These are phyloP conservation scores for Colletotrichum graminicola DNA, from an alignment of 2,329 filamentous ascomycete genomes.

Conservation along the genomic window DNA sequence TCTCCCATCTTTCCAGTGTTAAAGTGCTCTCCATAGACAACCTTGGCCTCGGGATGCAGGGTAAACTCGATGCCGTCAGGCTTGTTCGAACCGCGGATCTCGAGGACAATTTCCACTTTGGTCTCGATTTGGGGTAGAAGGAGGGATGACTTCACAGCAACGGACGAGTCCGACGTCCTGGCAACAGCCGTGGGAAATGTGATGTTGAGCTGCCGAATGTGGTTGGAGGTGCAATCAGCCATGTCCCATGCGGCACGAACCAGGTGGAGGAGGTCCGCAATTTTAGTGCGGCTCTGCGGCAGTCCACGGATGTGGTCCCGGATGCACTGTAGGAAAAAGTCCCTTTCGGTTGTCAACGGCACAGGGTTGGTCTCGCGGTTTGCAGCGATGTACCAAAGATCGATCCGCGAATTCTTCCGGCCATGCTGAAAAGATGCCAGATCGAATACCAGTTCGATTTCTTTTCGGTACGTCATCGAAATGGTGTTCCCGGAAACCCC, in stretches of 20 bases:
- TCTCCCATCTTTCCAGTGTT: slow-evolving; percentile 81
- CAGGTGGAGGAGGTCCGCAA: slow-evolving; percentile 68
- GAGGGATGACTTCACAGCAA: slow-evolving; percentile 72
- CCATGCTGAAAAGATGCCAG: slow-evolving; percentile 68
- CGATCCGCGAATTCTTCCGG: slow-evolving; percentile 68
- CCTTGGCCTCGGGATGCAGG: slow-evolving; percentile 66
- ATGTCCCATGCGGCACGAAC: slow-evolving; percentile 76
- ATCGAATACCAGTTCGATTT: slow-evolving; percentile 81
- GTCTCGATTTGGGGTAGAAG: slow-evolving; percentile 75
- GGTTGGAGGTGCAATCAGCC: slow-evolving; percentile 68
- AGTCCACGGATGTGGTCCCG: slow-evolving; percentile 75
- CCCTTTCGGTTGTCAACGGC: slow-evolving; percentile 73
- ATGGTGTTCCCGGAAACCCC: slow-evolving; percentile 71
- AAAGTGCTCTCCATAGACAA: slow-evolving; percentile 84
- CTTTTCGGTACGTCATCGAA: slow-evolving; percentile 80
- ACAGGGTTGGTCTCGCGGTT: slow-evolving; percentile 64
- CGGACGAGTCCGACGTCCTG: slow-evolving; percentile 73
- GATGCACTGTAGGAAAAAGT: slow-evolving; percentile 81
- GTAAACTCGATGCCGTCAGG: slow-evolving; percentile 66
- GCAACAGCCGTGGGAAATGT: slow-evolving; percentile 74
- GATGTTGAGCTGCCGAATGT: slow-evolving; percentile 72
- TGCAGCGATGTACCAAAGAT: slow-evolving; percentile 77
- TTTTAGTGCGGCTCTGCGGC: slow-evolving; percentile 67
- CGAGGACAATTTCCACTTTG: slow-evolving; percentile 74
- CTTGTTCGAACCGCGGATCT: slow-evolving; percentile 61